These are phyloP conservation scores for Wallacemonas sp. DNA, from an alignment of 208 protist species.

Conservation along the genomic window DNA sequence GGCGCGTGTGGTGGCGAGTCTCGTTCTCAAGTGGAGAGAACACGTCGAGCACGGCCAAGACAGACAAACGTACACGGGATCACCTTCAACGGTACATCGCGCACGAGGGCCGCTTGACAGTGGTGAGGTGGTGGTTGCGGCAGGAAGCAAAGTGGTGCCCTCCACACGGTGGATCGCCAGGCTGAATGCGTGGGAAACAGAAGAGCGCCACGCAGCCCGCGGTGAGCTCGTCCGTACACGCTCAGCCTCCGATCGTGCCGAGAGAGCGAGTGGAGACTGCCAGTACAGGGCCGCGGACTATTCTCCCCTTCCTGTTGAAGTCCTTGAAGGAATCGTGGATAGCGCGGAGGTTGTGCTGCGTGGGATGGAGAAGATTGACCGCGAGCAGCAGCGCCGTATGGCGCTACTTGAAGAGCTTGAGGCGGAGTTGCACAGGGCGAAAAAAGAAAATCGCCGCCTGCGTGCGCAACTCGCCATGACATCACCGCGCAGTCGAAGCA, in stretches of 20 bases:
- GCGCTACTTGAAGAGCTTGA: background rate
- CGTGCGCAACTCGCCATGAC: background rate
- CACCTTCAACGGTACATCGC: too few relatives aligned
- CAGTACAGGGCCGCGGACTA: too few relatives aligned
- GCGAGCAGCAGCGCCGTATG: background rate
- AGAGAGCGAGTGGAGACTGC: background rate
- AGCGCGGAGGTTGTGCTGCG: slow-evolving; percentile 15
- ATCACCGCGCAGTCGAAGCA: background rate
- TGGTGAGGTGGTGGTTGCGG: background rate
- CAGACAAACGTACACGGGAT: background rate
- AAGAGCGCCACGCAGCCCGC: background rate
- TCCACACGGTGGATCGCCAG: slow-evolving; percentile 10
- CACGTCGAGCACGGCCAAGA: background rate
- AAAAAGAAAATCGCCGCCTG: background rate
- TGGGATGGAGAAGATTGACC: slow-evolving; percentile 9
- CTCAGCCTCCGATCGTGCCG: too few relatives aligned
- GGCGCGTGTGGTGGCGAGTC: slow-evolving; percentile 14
- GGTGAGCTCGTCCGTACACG: too few relatives aligned
- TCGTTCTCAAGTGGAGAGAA: slow-evolving; percentile 15
- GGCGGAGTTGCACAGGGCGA: background rate
- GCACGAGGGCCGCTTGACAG: background rate
- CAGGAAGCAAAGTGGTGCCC: background rate
- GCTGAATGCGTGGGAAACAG: slow-evolving; percentile 6
- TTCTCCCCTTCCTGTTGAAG: slow-evolving; percentile 1
- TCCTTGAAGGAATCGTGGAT: slow-evolving; percentile 11